These are phyloP conservation scores for Alternaria sp. DNA, from an alignment of 2,329 filamentous ascomycete genomes.

Conservation along the genomic window DNA sequence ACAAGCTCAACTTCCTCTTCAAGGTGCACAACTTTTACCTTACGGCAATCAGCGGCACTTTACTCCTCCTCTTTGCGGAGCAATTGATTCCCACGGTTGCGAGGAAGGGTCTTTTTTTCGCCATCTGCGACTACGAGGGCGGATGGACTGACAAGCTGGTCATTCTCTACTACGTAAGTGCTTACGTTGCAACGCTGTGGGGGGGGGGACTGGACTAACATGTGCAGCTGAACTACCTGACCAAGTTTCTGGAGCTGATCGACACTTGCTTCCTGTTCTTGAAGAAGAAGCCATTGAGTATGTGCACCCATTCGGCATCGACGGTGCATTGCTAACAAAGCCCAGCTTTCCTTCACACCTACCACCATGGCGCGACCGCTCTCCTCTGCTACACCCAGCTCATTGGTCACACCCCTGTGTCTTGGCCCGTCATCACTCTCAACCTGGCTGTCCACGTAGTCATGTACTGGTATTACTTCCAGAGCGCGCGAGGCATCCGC, in stretches of 20 bases:
- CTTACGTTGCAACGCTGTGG: neutral
- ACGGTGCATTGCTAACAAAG: slow-evolving; percentile 36
- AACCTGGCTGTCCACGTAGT: slow-evolving; percentile 96
- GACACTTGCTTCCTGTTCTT: slow-evolving; percentile 97
- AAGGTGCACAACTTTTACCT: slow-evolving; percentile 97
- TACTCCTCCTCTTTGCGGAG: slow-evolving; percentile 88
- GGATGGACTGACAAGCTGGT: slow-evolving; percentile 95
- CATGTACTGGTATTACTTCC: slow-evolving; percentile 99
- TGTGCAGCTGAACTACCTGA: slow-evolving; percentile 89
- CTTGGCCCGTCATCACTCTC: slow-evolving; percentile 91
- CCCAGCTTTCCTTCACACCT: slow-evolving; percentile 91
- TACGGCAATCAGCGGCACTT: slow-evolving; percentile 80
- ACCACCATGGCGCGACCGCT: slow-evolving; percentile 96
- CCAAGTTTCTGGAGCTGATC: slow-evolving; percentile 94
- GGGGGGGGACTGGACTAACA: slow-evolving; percentile 48
- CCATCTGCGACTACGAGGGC: slow-evolving; percentile 82
- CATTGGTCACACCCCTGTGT: slow-evolving; percentile 89
- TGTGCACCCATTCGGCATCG: slow-evolving; percentile 32
- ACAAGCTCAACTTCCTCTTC: slow-evolving; percentile 89
- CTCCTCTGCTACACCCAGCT: slow-evolving; percentile 98
- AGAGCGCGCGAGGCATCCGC: slow-evolving; percentile 90
- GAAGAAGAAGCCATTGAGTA: slow-evolving; percentile 98
- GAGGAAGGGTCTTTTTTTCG: slow-evolving; percentile 83
- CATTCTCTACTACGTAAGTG: slow-evolving; percentile 92
- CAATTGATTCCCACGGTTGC: slow-evolving; percentile 85